A percentile compares a stretch with the other conserved stretches of the same genome.
Conservation (phyloP, 2,329 filamentous ascomycete species). For the Fusarium kyushuense region DNA sequence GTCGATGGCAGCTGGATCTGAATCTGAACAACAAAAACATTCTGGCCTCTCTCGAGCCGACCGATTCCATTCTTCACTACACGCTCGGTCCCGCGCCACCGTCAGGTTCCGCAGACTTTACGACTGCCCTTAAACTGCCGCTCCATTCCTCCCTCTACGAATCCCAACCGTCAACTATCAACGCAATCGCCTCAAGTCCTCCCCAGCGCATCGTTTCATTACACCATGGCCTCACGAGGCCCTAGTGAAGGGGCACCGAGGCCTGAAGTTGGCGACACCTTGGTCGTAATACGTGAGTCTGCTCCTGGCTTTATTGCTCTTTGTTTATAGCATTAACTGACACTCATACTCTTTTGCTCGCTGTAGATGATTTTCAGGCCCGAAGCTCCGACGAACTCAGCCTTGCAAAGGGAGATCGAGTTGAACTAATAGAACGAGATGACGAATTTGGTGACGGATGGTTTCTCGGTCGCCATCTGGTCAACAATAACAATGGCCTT, state of each 20-base stretch:
- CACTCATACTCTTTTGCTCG: slow-evolving; percentile 27
- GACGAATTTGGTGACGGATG: slow-evolving; percentile 91
- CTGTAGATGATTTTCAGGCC: slow-evolving; percentile 87
- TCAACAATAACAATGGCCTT: slow-evolving; percentile 79
- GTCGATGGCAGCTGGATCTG: slow-evolving; percentile 38
- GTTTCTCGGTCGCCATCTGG: slow-evolving; percentile 81
- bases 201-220: slow-evolving; percentile 36
- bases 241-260: slow-evolving; percentile 54
- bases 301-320: slow-evolving; percentile 41
- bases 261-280: slow-evolving; percentile 74
- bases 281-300: slow-evolving; percentile 78
- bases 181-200: slow-evolving; percentile 31
- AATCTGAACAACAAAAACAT: background rate
- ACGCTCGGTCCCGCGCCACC: slow-evolving; percentile 34
- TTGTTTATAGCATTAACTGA: slow-evolving; percentile 15
- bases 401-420: slow-evolving; percentile 84
- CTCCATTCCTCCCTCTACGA: slow-evolving; percentile 37
- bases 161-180: slow-evolving; percentile 38
- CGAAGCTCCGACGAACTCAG: slow-evolving; percentile 94
- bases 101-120: slow-evolving; percentile 38
- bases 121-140: slow-evolving; percentile 42
- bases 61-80: slow-evolving; percentile 17
- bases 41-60: slow-evolving; percentile 25
- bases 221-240: slow-evolving; percentile 59
- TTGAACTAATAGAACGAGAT: slow-evolving; percentile 85